Evolutionary conservation across 208 protist species (phyloP).

Genomic region (Leishmania turanica): DNA sequence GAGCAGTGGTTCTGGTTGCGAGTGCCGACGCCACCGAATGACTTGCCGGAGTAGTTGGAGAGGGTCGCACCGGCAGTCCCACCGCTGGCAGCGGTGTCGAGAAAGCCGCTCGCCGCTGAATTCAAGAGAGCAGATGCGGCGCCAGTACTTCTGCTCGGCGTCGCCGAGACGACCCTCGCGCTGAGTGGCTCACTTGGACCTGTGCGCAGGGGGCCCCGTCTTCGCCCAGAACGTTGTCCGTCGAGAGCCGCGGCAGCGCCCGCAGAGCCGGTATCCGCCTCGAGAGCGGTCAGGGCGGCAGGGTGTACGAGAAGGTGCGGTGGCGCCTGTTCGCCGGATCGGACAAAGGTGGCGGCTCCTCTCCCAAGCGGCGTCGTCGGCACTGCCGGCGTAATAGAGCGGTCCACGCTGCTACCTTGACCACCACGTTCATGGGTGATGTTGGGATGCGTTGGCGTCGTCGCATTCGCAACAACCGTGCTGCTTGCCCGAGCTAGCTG

Average conservation of each 20-base stretch:
- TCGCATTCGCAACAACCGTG: no score
- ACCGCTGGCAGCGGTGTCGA: not conserved
- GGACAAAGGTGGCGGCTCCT: not conserved
- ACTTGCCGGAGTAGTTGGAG: not conserved
- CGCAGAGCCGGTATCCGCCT: not conserved
- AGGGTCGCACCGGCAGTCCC: not conserved
- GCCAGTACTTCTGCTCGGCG: not conserved
- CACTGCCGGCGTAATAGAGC: not conserved
- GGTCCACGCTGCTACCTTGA: not conserved
- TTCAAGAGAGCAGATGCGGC: not conserved
- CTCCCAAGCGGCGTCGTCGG: no score
- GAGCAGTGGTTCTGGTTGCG: conserved; percentile 6
- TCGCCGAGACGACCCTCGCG: not conserved
- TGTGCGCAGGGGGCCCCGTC: not conserved
- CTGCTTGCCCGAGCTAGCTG: not conserved
- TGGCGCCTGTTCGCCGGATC: not conserved
- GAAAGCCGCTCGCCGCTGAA: not conserved
- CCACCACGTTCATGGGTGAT: not conserved
- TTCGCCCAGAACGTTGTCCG: not conserved
- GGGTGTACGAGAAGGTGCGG: not conserved
- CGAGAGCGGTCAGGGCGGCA: not conserved
- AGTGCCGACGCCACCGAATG: not conserved
- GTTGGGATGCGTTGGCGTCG: not conserved
- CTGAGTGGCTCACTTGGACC: not conserved
- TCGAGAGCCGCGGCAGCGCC: not conserved